phyloP scores from a whole-genome alignment of 2,329 filamentous ascomycete species.

The Colletotrichum ledebouriae region DNA sequence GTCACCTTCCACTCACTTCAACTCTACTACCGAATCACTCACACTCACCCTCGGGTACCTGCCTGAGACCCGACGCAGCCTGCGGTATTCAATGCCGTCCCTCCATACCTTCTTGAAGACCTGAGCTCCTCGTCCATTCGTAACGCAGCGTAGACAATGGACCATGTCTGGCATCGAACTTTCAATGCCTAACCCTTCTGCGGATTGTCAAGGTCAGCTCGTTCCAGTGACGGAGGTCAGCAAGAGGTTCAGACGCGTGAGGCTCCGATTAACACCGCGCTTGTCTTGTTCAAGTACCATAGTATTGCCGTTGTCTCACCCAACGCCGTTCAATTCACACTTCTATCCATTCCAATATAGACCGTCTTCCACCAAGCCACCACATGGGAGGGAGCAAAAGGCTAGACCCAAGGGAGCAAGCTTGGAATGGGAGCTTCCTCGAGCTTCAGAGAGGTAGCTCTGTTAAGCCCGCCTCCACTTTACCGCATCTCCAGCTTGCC shows the following conservation, averaged over 20 bases:
- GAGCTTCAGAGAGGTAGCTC: constrained; percentile 1
- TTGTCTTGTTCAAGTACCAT: background rate
- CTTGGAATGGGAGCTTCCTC: constrained; percentile 33
- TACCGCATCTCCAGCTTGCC: too few relatives aligned
- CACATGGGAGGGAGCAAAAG: constrained; percentile 26
- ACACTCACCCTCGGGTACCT: background rate
- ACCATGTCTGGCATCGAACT: background rate
- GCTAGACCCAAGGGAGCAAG: constrained; percentile 37
- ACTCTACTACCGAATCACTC: too few relatives aligned
- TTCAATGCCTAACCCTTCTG: background rate
- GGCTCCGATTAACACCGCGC: constrained; percentile 21
- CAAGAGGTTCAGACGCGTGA: background rate
- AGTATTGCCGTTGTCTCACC: constrained; percentile 27
- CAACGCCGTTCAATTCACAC: constrained; percentile 19
- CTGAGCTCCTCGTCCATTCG: too few relatives aligned
- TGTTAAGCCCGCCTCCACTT: background rate
- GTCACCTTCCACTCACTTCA: too few relatives aligned
- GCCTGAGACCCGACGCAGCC: background rate
- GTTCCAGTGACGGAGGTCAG: background rate
- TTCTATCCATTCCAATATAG: background rate
- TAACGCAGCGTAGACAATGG: background rate
- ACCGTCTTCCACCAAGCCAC: constrained; percentile 4
- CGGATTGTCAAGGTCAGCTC: background rate
- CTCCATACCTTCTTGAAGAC: background rate
- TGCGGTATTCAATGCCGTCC: background rate